Base-by-base conservation (phyloP, 2,329 filamentous ascomycete genomes). In the Ascochyta lentis region DNA sequence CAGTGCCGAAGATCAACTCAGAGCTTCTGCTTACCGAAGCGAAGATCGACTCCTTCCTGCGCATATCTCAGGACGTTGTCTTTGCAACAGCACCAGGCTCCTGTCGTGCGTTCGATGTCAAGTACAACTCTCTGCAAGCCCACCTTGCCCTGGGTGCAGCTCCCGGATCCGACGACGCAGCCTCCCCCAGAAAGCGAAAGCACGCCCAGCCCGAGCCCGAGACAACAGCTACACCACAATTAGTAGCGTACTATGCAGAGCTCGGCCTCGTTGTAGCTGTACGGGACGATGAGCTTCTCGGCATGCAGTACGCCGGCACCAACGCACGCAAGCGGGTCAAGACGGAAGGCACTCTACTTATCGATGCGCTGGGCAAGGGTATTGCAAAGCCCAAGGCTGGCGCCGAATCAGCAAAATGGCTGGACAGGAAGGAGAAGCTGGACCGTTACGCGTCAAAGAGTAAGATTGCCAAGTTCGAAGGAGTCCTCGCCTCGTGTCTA, bases 331-430 rank as follows among this genome's bases (percentile, higher is more conserved):
- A 78, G 58, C 70, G 75, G 24, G 60, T 64, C n/a, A 77, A 70
- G 61, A 64, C 66, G 4, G 63, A 71, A 35, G 73, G 72, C 47
- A 87, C 88, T 8, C 79, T 90, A 7, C 77, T 93, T 24, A 88
- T 90, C 31, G 89, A 93, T 68, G 89, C 89, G 0, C 85, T 93
- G 49, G 88, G 89, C 1, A 87, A 87, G 56, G 89, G 88, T 3
- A 77, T 84, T 29, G 44, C 56, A 9, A 55, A 54, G 13, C 31
- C 49, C 4, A 59, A 58, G 24, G 23, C 33, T 13, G 50, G 44
- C 24, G 37, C 54, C 16, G 64, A 67, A 15, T 60, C 45, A 53
- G 59, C 67, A 10, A 65, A 67, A 24, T 70, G 71, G 66, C 59
- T 69, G n/a, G 69, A 69, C 34, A 61, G 64, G 44, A 64, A 70